phyloP scores from a whole-genome alignment of 495 filamentous ascomycete genomes.

The Letharia lupina region DNA sequence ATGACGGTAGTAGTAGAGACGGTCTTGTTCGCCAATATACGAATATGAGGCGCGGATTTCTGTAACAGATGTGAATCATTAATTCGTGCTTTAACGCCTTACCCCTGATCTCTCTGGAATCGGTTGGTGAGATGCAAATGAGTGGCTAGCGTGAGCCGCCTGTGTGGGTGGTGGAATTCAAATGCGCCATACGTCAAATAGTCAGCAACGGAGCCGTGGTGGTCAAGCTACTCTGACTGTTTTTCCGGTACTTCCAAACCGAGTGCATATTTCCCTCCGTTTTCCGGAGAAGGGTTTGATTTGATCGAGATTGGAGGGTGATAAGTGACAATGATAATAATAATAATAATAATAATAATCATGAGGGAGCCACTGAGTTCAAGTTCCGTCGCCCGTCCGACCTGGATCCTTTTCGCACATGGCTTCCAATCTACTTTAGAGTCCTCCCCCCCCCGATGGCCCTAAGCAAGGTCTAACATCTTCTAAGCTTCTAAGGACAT shows the following conservation, averaged over 20 bases:
- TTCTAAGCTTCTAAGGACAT: conserved; percentile 1
- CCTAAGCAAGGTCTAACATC: background rate
- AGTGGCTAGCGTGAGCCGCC: conserved; percentile 4
- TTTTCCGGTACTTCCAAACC: background rate
- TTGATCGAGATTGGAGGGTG: background rate
- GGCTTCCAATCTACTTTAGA: background rate
- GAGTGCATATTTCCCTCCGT: background rate
- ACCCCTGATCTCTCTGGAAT: background rate
- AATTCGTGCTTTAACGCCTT: conserved; percentile 3
- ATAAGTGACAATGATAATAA: background rate
- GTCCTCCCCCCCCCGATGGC: background rate
- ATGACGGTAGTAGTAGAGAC: too few relatives aligned
- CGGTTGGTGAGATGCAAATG: conserved; percentile 1
- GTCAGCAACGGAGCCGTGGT: conserved; percentile 1
- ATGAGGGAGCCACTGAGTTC: background rate
- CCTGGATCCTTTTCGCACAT: background rate
- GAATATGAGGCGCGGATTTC: background rate
- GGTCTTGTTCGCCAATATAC: background rate
- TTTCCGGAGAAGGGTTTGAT: too few relatives aligned
- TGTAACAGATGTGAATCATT: background rate
- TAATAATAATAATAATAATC: background rate
- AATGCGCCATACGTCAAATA: background rate
- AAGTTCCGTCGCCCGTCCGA: background rate
- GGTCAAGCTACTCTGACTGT: background rate
- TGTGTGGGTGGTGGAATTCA: background rate